Evolutionary conservation across 2,329 filamentous ascomycete genomes (phyloP).

Genomic region (Apiospora rasikravindrae): DNA sequence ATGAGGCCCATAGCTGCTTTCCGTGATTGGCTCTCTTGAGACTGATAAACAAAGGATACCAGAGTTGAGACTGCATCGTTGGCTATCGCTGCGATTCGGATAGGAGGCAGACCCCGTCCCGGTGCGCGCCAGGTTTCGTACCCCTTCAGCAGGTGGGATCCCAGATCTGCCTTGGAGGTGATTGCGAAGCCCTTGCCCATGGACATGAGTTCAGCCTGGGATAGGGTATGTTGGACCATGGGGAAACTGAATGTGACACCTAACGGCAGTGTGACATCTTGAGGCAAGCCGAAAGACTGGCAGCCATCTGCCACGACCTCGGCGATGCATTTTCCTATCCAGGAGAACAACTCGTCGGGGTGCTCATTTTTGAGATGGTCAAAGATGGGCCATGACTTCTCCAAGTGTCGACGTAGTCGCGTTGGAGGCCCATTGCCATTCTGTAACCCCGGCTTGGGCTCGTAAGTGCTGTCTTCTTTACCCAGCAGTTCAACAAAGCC

Average conservation of each 20-base stretch:
- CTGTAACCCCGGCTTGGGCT: background rate
- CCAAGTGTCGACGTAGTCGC: conserved; percentile 63
- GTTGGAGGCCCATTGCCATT: conserved; percentile 27
- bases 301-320: conserved; percentile 69
- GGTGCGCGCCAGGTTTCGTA: conserved; percentile 55
- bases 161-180: conserved; percentile 64
- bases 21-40: conserved; percentile 63
- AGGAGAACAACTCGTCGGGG: conserved; percentile 76
- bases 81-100: conserved; percentile 76
- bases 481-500: conserved; percentile 68
- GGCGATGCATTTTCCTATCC: conserved; percentile 80
- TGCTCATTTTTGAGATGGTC: conserved; percentile 77
- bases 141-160: conserved; percentile 61
- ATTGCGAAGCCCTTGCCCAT: conserved; percentile 77
- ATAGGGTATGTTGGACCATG: conserved; percentile 67
- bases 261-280: conserved; percentile 58
- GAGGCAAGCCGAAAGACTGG: conserved; percentile 47
- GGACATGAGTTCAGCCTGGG: conserved; percentile 66
- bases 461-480: conserved; percentile 30
- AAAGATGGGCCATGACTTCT: conserved; percentile 76
- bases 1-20: conserved; percentile 81
- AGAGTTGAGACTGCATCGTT: conserved; percentile 84
- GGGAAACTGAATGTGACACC: conserved; percentile 76
- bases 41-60: conserved; percentile 76
- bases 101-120: conserved; percentile 57